phyloP scores from a whole-genome alignment of 306 rosid species.

The Prosopis cineraria region DNA sequence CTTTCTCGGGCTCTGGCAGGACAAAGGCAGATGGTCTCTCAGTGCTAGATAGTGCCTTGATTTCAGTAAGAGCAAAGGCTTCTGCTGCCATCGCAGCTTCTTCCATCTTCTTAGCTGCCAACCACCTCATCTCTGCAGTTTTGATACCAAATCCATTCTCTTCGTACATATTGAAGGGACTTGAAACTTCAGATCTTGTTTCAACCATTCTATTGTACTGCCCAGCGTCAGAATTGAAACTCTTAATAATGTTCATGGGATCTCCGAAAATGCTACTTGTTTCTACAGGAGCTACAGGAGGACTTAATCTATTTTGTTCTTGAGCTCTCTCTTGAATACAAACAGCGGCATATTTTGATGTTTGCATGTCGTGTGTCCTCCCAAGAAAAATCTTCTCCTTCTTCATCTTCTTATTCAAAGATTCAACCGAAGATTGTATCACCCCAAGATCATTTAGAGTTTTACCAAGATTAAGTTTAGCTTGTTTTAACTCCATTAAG shows the following conservation, averaged over 20 bases:
- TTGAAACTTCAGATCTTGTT: slow-evolving; percentile 44
- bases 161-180: slow-evolving; percentile 39
- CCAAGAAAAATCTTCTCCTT: slow-evolving; percentile 69
- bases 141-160: slow-evolving; percentile 49
- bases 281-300: slow-evolving; percentile 39
- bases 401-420: slow-evolving; percentile 81
- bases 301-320: slow-evolving; percentile 41
- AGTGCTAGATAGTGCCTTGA: slow-evolving; percentile 56
- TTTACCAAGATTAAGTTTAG: slow-evolving; percentile 80
- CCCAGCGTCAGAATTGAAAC: slow-evolving; percentile 16
- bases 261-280: slow-evolving; percentile 24
- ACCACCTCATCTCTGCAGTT: slow-evolving; percentile 85
- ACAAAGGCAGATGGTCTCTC: slow-evolving; percentile 51
- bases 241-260: slow-evolving; percentile 38
- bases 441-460: slow-evolving; percentile 78
- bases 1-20: slow-evolving; percentile 61
- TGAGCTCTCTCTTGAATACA: slow-evolving; percentile 52
- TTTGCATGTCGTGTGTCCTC: slow-evolving; percentile 61
- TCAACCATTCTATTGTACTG: slow-evolving; percentile 39
- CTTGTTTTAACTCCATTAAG: slow-evolving; percentile 86
- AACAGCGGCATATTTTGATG: slow-evolving; percentile 57
- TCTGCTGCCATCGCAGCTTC: slow-evolving; percentile 98
- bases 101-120: slow-evolving; percentile 95
- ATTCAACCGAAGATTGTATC: slow-evolving; percentile 80
- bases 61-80: slow-evolving; percentile 90